phyloP scores from a whole-genome alignment of 2,329 filamentous ascomycete species.

The Ascochyta pisi region DNA sequence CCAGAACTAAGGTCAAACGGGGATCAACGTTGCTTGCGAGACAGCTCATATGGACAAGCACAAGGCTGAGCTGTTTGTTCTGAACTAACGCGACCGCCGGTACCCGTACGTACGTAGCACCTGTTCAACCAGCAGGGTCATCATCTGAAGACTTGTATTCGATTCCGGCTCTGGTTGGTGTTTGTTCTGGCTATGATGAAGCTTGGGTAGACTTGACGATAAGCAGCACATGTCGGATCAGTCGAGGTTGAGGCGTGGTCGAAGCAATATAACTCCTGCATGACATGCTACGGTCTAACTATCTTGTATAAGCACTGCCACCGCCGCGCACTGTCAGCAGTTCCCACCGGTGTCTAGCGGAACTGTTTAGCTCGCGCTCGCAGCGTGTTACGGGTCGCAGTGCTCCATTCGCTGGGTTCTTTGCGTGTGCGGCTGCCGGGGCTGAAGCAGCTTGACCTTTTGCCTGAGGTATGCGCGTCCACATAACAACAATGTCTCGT shows the following conservation, averaged over 20 bases:
- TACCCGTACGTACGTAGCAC: not conserved
- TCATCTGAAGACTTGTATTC: not conserved
- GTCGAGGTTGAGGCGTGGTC: constrained; percentile 7
- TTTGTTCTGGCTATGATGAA: not conserved
- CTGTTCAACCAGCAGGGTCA: not conserved
- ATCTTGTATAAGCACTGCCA: constrained; percentile 38
- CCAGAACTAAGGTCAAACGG: not conserved
- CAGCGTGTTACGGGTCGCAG: constrained; percentile 30
- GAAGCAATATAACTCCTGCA: constrained; percentile 16
- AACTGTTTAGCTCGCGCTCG: constrained; percentile 20
- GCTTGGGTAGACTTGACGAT: not conserved
- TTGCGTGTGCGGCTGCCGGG: constrained; percentile 43
- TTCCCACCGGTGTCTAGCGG: constrained; percentile 31
- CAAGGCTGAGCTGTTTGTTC: constrained; percentile 10
- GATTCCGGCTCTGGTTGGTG: not conserved
- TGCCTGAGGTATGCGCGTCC: constrained; percentile 28
- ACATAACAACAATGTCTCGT: constrained; percentile 18
- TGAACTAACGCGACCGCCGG: constrained; percentile 2
- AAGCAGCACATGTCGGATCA: constrained; percentile 4
- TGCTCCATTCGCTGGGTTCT: constrained; percentile 33
- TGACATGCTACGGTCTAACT: constrained; percentile 10
- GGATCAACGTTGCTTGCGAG: not conserved
- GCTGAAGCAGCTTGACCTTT: constrained; percentile 30
- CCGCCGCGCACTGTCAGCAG: constrained; percentile 38
- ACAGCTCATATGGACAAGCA: not conserved